These are phyloP conservation scores for Orbilia javanica DNA, from an alignment of 2,329 filamentous ascomycete genomes.

Conservation along the genomic window DNA sequence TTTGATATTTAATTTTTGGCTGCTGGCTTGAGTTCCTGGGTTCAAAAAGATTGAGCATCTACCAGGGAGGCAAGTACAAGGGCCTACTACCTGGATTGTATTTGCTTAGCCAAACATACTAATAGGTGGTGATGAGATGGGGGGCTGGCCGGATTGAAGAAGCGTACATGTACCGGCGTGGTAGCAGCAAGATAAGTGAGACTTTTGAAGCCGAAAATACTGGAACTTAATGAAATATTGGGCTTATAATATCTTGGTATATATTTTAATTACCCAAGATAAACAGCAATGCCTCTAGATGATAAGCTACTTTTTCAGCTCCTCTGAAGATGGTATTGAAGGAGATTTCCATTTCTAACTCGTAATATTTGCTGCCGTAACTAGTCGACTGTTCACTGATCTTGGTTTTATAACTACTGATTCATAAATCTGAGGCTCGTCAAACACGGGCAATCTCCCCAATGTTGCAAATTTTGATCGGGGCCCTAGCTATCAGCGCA, in stretches of 20 bases:
- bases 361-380: background rate
- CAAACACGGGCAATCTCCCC: slow-evolving; percentile 2
- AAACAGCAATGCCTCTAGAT: background rate
- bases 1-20: too few species aligned
- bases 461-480: background rate
- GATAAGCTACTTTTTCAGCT: background rate
- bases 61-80: slow-evolving; percentile 24
- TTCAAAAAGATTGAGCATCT: too few species aligned
- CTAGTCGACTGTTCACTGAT: background rate
- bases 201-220: slow-evolving; percentile 26
- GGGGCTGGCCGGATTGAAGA: slow-evolving; percentile 27
- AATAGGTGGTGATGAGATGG: background rate
- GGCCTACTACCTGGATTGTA: background rate
- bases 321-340: background rate
- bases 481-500: too few species aligned
- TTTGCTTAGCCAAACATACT: background rate
- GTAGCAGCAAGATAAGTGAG: slow-evolving; percentile 25
- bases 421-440: background rate
- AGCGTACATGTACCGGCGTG: slow-evolving; percentile 11
- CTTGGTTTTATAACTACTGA: background rate
- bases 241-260: slow-evolving; percentile 20
- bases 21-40: too few species aligned
- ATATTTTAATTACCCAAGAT: background rate
- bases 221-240: slow-evolving; percentile 49
- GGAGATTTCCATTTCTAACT: background rate